These are phyloP conservation scores for Monosporascus sp. DNA, from an alignment of 2,329 filamentous ascomycete genomes.

Conservation along the genomic window DNA sequence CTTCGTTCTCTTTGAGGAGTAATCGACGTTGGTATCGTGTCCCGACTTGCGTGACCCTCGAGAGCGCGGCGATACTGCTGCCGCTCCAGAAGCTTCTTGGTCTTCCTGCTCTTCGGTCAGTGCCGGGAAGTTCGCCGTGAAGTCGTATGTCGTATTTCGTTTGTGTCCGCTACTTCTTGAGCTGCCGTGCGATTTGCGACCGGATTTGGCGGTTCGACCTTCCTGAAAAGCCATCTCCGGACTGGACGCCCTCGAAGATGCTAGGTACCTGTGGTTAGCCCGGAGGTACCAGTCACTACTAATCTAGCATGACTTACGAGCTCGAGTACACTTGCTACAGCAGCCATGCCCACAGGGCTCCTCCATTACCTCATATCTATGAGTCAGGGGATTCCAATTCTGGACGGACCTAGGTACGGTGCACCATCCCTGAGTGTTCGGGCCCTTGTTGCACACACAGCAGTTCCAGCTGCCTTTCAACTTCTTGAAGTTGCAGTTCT, in stretches of 20 bases:
- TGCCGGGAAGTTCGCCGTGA: slow-evolving; percentile 13
- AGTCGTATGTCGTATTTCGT: slow-evolving; percentile 19
- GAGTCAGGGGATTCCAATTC: slow-evolving; percentile 19
- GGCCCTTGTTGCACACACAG: slow-evolving; percentile 45
- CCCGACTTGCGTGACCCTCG: slow-evolving; percentile 16
- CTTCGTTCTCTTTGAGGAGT: slow-evolving; percentile 20
- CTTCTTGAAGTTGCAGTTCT: slow-evolving; percentile 46
- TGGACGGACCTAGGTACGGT: slow-evolving; percentile 27
- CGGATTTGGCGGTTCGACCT: slow-evolving; percentile 30
- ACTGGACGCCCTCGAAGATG: slow-evolving; percentile 25
- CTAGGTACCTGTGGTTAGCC: slow-evolving; percentile 14
- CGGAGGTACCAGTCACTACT: neutral
- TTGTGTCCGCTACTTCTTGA: slow-evolving; percentile 15
- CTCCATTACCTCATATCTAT: slow-evolving; percentile 31
- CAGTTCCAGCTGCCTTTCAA: slow-evolving; percentile 50
- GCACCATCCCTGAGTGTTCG: slow-evolving; percentile 51
- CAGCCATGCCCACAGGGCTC: slow-evolving; percentile 48
- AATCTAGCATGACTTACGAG: slow-evolving; percentile 30
- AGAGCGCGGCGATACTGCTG: slow-evolving; percentile 9
- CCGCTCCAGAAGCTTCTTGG: neutral
- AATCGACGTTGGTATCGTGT: slow-evolving; percentile 17
- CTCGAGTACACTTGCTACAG: slow-evolving; percentile 42
- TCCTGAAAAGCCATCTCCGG: slow-evolving; percentile 34
- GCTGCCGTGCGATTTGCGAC: slow-evolving; percentile 32
- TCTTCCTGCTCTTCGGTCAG: slow-evolving; percentile 18